Conservation (phyloP, 2,329 filamentous ascomycete species). For the Raffaelea ambrosiae region DNA sequence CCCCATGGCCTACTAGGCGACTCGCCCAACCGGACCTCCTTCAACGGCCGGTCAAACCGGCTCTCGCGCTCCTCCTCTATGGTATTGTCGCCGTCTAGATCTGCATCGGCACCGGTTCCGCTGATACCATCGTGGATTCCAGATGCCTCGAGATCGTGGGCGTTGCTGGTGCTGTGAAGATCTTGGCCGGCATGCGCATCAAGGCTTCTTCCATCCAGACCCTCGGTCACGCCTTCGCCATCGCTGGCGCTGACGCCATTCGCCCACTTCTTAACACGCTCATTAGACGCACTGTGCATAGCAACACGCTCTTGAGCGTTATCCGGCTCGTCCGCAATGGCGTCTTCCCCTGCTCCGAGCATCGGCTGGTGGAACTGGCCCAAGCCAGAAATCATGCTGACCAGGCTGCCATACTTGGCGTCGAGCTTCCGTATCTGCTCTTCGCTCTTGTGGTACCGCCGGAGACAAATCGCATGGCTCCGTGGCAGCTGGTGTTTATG, state of each 20-base stretch:
- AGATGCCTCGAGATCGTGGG: too few species aligned
- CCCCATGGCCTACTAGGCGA: constrained; percentile 92
- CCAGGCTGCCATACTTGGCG: constrained; percentile 86
- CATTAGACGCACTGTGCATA: constrained; percentile 47
- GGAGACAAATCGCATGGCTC: constrained; percentile 87
- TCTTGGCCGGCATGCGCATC: neutral
- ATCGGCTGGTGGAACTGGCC: constrained; percentile 82
- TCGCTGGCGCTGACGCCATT: constrained; percentile 54
- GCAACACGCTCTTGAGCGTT: constrained; percentile 11
- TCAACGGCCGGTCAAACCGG: constrained; percentile 76
- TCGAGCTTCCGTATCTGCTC: constrained; percentile 81
- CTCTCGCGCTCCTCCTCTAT: constrained; percentile 55
- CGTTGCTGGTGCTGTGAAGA: too few species aligned
- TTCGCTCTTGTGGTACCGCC: constrained; percentile 80
- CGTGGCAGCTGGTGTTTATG: constrained; percentile 93
- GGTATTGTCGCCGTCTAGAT: constrained; percentile 32
- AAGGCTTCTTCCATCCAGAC: neutral
- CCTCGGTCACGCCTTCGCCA: neutral
- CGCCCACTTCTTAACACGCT: constrained; percentile 80
- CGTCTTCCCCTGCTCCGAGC: constrained; percentile 38
- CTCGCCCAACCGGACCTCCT: constrained; percentile 88
- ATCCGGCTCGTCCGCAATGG: neutral
- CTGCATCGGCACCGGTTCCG: neutral
- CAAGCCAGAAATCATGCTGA: constrained; percentile 89
- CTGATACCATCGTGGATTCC: too few species aligned